Percentiles rank a stretch among this genome's conserved stretches.
Evolutionary conservation across 2,329 filamentous ascomycete genomes (phyloP).

Genomic region (Colletotrichum sp.): DNA sequence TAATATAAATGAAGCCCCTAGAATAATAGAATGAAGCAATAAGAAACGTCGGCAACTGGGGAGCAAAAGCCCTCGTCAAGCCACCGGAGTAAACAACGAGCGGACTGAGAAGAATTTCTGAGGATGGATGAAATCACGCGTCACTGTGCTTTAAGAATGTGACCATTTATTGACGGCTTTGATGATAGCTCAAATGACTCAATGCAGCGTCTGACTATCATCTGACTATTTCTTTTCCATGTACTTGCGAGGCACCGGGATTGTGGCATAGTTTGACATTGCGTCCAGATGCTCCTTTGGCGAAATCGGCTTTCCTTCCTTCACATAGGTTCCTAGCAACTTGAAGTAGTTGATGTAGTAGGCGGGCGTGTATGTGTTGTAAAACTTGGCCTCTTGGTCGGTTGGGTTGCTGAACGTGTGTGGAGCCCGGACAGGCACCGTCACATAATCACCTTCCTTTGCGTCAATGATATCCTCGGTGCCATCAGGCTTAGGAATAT

Average conservation of each 20-base stretch:
- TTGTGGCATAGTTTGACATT: not conserved
- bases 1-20: not conserved
- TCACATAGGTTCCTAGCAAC: not conserved
- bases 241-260: not conserved
- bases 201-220: not conserved
- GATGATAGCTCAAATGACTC: not conserved
- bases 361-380: conserved; percentile 25
- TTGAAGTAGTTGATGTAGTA: conserved; percentile 23
- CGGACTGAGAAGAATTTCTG: not conserved
- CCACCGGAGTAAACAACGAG: not conserved
- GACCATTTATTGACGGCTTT: not conserved
- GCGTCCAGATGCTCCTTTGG: not conserved
- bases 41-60: not conserved
- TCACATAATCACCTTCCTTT: conserved; percentile 3
- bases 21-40: not conserved
- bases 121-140: not conserved
- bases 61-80: not conserved
- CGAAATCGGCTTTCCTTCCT: not conserved
- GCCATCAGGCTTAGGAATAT: not conserved
- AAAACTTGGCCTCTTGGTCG: conserved; percentile 27
- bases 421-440: conserved; percentile 25
- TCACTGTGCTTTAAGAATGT: not conserved
- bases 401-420: conserved; percentile 30
- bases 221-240: not conserved
- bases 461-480: not conserved